Conservation (phyloP, 2,329 filamentous ascomycete genomes). For the Penicillium frequentans region DNA sequence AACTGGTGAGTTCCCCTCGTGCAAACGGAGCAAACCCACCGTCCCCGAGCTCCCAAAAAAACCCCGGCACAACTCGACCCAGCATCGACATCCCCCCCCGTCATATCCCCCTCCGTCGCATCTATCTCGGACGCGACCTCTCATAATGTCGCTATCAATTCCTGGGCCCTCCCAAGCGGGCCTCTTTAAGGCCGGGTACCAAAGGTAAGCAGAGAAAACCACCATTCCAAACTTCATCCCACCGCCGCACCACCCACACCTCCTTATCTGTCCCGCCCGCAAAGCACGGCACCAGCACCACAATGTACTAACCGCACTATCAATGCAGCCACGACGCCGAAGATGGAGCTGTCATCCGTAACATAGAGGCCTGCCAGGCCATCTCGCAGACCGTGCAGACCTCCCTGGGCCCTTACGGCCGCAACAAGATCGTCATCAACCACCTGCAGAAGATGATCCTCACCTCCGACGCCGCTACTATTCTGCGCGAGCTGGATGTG, state of each 20-base stretch:
- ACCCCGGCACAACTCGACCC: constrained; percentile 31
- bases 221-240: neutral
- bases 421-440: constrained; percentile 99
- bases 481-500: constrained; percentile 94
- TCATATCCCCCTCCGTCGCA: constrained; percentile 18
- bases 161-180: constrained; percentile 89
- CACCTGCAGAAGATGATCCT: constrained; percentile 99
- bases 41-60: constrained; percentile 37
- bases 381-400: constrained; percentile 97
- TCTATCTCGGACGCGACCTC: constrained; percentile 22
- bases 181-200: constrained; percentile 95
- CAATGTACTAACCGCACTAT: constrained; percentile 11
- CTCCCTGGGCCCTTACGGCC: constrained; percentile 92
- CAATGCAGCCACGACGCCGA: constrained; percentile 86
- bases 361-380: constrained; percentile 96
- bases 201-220: constrained; percentile 64
- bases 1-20: constrained; percentile 32
- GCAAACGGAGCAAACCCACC: constrained; percentile 42
- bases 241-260: constrained; percentile 13
- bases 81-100: constrained; percentile 23
- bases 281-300: neutral
- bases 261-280: constrained; percentile 23
- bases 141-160: constrained; percentile 84
- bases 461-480: constrained; percentile 96
- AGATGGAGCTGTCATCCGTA: constrained; percentile 97